phyloP scores from a whole-genome alignment of 139 green algal species.

The Picochlorum sp. region DNA sequence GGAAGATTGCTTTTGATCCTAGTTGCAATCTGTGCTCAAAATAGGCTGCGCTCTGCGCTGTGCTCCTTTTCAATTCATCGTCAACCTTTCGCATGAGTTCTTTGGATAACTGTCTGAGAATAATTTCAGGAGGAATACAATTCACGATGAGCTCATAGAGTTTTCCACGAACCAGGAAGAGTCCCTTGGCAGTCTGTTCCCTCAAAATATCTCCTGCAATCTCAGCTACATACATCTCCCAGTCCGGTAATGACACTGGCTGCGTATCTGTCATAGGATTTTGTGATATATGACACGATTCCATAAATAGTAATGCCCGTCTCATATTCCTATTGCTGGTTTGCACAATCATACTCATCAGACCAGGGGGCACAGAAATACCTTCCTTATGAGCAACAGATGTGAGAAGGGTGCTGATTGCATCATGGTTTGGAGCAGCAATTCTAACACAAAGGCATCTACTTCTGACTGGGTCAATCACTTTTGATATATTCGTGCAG shows the following conservation, averaged over 20 bases:
- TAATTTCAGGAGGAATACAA: slow-evolving; percentile 85
- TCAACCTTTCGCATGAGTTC: slow-evolving; percentile 86
- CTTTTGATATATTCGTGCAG: slow-evolving; percentile 80
- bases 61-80: slow-evolving; percentile 74
- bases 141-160: slow-evolving; percentile 96
- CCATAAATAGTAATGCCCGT: slow-evolving; percentile 81
- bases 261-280: slow-evolving; percentile 59
- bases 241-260: slow-evolving; percentile 64
- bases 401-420: slow-evolving; percentile 57
- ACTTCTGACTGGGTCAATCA: slow-evolving; percentile 86
- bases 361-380: slow-evolving; percentile 49
- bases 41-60: slow-evolving; percentile 43
- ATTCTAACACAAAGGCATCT: slow-evolving; percentile 90
- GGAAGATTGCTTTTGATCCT: slow-evolving; percentile 91
- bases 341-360: slow-evolving; percentile 56
- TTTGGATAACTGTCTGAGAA: slow-evolving; percentile 48
- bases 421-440: slow-evolving; percentile 48
- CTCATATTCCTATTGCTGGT: slow-evolving; percentile 71
- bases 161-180: slow-evolving; percentile 77
- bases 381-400: slow-evolving; percentile 67
- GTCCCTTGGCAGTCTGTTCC: slow-evolving; percentile 82
- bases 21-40: slow-evolving; percentile 87
- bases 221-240: slow-evolving; percentile 87
- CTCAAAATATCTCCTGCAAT: slow-evolving; percentile 72
- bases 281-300: slow-evolving; percentile 57